These are phyloP conservation scores for Punica granatum DNA, from an alignment of 345 rosid genomes.

Conservation along the genomic window DNA sequence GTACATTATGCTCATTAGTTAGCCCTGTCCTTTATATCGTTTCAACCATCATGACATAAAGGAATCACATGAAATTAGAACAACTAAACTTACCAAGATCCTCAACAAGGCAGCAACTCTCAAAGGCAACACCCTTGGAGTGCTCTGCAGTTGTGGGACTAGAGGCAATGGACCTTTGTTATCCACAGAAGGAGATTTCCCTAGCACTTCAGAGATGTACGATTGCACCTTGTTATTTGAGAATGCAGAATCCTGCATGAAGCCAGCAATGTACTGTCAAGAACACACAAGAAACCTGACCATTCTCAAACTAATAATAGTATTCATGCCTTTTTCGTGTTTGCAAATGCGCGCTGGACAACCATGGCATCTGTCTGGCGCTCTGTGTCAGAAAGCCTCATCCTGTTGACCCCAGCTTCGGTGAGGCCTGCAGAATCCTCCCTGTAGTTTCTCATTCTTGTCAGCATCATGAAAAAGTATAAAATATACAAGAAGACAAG, in stretches of 20 bases:
- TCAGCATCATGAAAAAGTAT: not conserved
- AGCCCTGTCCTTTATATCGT: not conserved
- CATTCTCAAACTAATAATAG: slow-evolving; percentile 5
- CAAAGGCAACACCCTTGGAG: slow-evolving; percentile 58
- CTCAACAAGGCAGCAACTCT: slow-evolving; percentile 88
- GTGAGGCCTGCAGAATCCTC: slow-evolving; percentile 41
- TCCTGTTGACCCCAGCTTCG: slow-evolving; percentile 37
- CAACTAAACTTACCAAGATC: slow-evolving; percentile 54
- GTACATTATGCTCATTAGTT: not conserved
- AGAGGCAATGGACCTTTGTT: slow-evolving; percentile 37
- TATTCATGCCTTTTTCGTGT: slow-evolving; percentile 46
- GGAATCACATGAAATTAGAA: no score
- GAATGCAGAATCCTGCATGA: slow-evolving; percentile 39
- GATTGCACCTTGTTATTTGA: slow-evolving; percentile 52
- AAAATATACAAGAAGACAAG: not conserved
- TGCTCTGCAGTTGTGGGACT: slow-evolving; percentile 60
- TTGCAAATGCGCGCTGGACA: slow-evolving; percentile 85
- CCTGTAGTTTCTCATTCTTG: slow-evolving; percentile 33
- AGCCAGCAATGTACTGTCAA: slow-evolving; percentile 2
- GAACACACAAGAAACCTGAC: not conserved
- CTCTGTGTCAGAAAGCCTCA: slow-evolving; percentile 40
- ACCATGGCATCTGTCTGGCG: slow-evolving; percentile 82
- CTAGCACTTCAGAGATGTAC: slow-evolving; percentile 57
- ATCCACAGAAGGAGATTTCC: slow-evolving; percentile 49
- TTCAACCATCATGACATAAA: not conserved